These are phyloP conservation scores for Phytophthora meadii DNA, from an alignment of 352 stramenopile genomes.

Conservation along the genomic window DNA sequence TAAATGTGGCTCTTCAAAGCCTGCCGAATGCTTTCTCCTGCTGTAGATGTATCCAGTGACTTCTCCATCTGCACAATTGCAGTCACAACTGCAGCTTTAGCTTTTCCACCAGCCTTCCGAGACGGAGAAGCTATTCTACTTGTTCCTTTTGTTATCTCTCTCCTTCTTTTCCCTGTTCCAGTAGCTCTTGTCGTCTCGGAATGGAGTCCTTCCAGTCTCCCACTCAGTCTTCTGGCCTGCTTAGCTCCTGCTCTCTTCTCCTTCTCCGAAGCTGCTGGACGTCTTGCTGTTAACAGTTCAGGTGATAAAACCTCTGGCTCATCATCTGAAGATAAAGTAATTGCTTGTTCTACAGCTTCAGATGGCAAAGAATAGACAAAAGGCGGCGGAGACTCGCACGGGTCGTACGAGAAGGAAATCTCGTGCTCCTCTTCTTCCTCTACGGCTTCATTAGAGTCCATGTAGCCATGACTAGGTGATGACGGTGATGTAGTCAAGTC, in stretches of 20 bases:
- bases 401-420: constrained; percentile 30
- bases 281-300: constrained; percentile 5
- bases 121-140: not conserved
- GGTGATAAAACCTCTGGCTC: constrained; percentile 18
- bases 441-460: not conserved
- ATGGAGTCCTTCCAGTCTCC: constrained; percentile 25
- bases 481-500: constrained; percentile 49
- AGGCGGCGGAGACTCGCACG: constrained; percentile 20
- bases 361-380: constrained; percentile 17
- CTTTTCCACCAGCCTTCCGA: not conserved
- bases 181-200: constrained; percentile 15
- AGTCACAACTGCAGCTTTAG: constrained; percentile 9
- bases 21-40: constrained; percentile 42
- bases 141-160: not conserved
- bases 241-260: constrained; percentile 7
- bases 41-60: constrained; percentile 44
- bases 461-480: constrained; percentile 17
- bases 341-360: not conserved
- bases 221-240: constrained; percentile 32
- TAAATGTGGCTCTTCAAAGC: constrained; percentile 59
- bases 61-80: constrained; percentile 54
- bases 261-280: constrained; percentile 12
- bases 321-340: constrained; percentile 4
- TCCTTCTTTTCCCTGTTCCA: constrained; percentile 6
- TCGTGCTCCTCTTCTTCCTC: constrained; percentile 6